Conservation (phyloP, 176 grass and related monocot genomes). For the Juncus inflexus region DNA sequence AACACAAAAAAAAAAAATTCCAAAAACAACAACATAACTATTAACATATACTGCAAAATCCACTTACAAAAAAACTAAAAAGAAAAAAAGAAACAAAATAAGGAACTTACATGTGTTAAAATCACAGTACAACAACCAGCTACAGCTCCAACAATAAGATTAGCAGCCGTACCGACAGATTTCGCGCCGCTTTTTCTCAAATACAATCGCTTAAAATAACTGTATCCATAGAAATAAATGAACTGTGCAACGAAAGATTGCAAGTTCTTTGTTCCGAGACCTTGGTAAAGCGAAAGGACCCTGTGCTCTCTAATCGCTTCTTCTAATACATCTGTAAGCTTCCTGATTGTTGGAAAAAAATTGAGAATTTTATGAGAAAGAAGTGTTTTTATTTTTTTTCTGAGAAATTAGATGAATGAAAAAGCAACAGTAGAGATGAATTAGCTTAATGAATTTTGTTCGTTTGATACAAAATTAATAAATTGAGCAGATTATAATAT, state of each 20-base stretch:
- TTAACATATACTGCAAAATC: not conserved
- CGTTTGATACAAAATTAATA: too few species aligned
- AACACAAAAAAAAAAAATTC: not conserved
- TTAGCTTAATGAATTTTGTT: too few species aligned
- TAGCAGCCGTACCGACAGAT: conserved; percentile 78
- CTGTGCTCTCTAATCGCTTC: conserved; percentile 72
- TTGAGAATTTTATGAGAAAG: too few species aligned
- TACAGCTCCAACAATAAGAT: conserved; percentile 80
- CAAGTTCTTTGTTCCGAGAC: conserved; percentile 86
- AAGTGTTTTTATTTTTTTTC: too few species aligned
- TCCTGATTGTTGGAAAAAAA: conserved; percentile 35
- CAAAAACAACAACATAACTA: conserved; percentile 19
- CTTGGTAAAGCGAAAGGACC: conserved; percentile 84
- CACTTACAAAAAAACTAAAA: not conserved
- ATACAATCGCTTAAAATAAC: conserved; percentile 84
- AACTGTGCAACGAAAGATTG: conserved; percentile 94
- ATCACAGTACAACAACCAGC: conserved; percentile 91
- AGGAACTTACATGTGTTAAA: conserved; percentile 58
- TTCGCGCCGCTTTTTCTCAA: conserved; percentile 76
- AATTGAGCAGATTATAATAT: not conserved
- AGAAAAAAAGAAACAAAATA: not conserved
- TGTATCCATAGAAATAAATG: conserved; percentile 95
- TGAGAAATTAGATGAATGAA: too few species aligned
- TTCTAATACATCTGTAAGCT: conserved; percentile 92
- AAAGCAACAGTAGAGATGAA: too few species aligned